A percentile compares a stretch with the other conserved stretches of the same genome.
These are phyloP conservation scores for Suaeda aralocaspica DNA, from an alignment of 148 eudicot species.

Conservation along the genomic window DNA sequence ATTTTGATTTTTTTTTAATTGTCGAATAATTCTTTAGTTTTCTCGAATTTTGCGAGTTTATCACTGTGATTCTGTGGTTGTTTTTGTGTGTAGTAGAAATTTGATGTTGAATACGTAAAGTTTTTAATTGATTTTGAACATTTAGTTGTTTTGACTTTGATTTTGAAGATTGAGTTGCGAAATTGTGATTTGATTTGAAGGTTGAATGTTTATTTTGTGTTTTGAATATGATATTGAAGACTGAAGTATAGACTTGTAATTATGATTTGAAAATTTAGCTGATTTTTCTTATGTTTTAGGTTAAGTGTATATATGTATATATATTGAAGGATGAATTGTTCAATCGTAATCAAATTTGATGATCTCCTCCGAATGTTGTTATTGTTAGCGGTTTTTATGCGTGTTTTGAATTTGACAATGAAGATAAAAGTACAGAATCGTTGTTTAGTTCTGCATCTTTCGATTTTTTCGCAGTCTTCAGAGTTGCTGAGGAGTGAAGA, in stretches of 20 bases:
- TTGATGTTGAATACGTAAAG: neutral
- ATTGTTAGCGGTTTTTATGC: neutral
- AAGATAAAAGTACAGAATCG: neutral
- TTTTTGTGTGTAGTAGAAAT: neutral
- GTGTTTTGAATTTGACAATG: neutral
- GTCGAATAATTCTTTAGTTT: no score
- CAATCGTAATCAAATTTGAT: no score
- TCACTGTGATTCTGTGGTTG: neutral
- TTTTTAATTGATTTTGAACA: no score
- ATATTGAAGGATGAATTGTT: no score
- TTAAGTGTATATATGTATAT: no score
- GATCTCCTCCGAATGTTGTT: neutral
- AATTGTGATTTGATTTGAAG: neutral
- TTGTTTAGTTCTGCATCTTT: neutral
- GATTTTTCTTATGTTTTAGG: no score
- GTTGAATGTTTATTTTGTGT: neutral
- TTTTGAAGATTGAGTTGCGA: neutral
- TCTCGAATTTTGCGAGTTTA: neutral
- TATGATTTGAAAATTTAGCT: no score
- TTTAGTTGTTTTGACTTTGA: neutral
- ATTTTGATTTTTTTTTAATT: neutral
- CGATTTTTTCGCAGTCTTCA: conserved; percentile 23
- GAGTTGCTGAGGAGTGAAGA: conserved; percentile 55
- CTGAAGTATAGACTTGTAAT: neutral
- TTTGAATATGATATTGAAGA: neutral